Evolutionary conservation across 257 asterid genomes (phyloP), one percentile per base, ranked within the genome.

Genomic region (Galeopsis tetrahit): DNA sequence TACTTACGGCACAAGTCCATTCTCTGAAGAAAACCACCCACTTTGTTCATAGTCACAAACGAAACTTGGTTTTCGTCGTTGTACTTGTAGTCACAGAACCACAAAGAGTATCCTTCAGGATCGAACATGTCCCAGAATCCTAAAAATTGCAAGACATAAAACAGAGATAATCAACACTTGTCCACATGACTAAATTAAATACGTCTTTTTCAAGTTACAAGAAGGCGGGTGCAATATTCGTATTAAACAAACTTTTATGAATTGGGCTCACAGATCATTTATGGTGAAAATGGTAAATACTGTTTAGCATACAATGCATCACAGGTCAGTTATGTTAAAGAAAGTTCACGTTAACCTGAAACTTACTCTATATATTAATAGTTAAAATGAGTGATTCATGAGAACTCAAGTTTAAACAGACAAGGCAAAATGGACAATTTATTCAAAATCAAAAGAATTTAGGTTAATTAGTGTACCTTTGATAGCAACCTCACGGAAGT

Each of bases 41-140:
- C 97, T 78, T 94, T 94, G 90, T 94, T 94, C 87, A 91, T 14
- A 5, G 99, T 94, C 58, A 94, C 97, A 52, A 85, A 94, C 0
- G 98, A 89, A 11, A 94, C 97, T 0, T 78, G 85, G 84, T 94
- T 94, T 56, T 94, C 99, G 34, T 94, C 97, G 4, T 94, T 85
- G 89, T 91, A 94, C 68, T 94, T 94, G 87, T 94, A 94, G 63
- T 94, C 87, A 28, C 99, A 94, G 84, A 94, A 94, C 99, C 97
- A 94, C 3, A 94, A 89, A 8, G 97, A 94, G 85, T 94, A 94
- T 64, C 97, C 99, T 77, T 94, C 99, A 0, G 96, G 96, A 61
- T 94, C 99, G 46, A 84, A 94, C 99, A 94, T 94, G 69, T 94
- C 97, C 99, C 97, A 94, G 52, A 94, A 94, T 34, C 99, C 99